Percentiles rank a stretch among this genome's conserved stretches.
Conservation (phyloP, 2,329 filamentous ascomycete genomes). For the Pseudogymnoascus sp. region DNA sequence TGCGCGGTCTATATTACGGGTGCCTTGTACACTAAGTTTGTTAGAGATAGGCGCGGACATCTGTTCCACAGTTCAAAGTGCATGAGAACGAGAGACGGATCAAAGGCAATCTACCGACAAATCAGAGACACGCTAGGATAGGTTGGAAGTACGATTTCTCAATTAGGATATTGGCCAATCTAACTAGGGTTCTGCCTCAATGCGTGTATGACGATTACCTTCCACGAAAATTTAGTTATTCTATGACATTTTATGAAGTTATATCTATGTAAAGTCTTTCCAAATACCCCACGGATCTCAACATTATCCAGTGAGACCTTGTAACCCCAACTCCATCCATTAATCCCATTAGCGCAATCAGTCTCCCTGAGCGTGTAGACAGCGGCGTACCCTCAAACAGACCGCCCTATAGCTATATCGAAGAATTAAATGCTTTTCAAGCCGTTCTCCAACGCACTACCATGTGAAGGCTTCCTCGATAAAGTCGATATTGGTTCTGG, state of each 20-base stretch:
- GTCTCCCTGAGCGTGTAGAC: neutral
- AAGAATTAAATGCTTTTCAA: slow-evolving; percentile 7
- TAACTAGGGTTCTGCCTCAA: too few relatives aligned
- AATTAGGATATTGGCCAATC: too few relatives aligned
- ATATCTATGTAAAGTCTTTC: neutral
- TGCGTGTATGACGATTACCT: too few relatives aligned
- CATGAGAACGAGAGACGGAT: too few relatives aligned
- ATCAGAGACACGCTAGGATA: too few relatives aligned
- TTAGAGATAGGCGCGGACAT: too few relatives aligned
- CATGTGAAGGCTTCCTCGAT: slow-evolving; percentile 70
- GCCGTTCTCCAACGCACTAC: slow-evolving; percentile 31
- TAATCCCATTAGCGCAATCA: neutral
- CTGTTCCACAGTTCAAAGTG: too few relatives aligned
- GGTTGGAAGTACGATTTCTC: too few relatives aligned
- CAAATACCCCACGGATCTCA: neutral
- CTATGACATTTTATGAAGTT: neutral
- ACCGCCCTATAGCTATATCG: slow-evolving; percentile 8
- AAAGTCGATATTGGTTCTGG: slow-evolving; percentile 63
- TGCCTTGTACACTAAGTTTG: too few relatives aligned
- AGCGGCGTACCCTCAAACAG: neutral
- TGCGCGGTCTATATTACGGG: too few relatives aligned
- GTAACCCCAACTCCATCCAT: neutral
- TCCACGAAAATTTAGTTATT: too few relatives aligned
- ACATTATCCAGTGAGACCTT: neutral
- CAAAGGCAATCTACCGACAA: too few relatives aligned